Evolutionary conservation across 202 grass and related monocot species (phyloP), one percentile per base, ranked within the genome.

Genomic region (Thinopyrum obtusiflorum): DNA sequence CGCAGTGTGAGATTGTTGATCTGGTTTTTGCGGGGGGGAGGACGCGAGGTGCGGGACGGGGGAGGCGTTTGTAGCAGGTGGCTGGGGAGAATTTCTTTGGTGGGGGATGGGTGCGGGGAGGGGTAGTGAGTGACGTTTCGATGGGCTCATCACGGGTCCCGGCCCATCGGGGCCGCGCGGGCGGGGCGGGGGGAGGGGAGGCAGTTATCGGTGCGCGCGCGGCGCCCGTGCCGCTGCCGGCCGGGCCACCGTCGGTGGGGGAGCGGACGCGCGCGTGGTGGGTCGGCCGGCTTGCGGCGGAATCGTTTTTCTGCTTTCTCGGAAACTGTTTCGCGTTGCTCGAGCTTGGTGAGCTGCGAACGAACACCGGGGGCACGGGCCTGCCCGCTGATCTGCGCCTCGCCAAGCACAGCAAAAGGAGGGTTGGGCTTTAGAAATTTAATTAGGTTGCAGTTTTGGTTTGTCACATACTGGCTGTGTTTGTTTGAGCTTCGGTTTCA

Each of bases 91-190:
- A 6, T 6, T 49, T 53, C 36, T 28, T 42, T 76, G 65, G 20
- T 73, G 33, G 32, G 72, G 69, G 11, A 5, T 0, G 26, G 63
- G 6, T 8, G 27, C 13, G 28, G 15, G 24, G 28, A 13, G 10
- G 62, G 23, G 31, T 3, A 1, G 60, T 1, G 37, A 20, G 14
- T 74, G 53, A 53, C 57, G 84, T 62, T 71, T 68, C 63, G 9
- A 39, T 87, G 85, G 85, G 78, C 85, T 55, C 51, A 8, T 67
- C 68, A 29, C 57, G 79, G 79, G 71, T 35, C 24, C 18, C 79
- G 69, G 79, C 86, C 79, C 79, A 68, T 74, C 70, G 42, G 42
- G 42, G 37, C 42, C 18, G 72, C 42, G 40, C 40, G 40, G 40
- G 11, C 42, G 42, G 40, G 40, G 11, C 42, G 42, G 42, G 29